Conservation (phyloP, 2,329 filamentous ascomycete genomes). For the Phaeosphaeriaceae sp. region DNA sequence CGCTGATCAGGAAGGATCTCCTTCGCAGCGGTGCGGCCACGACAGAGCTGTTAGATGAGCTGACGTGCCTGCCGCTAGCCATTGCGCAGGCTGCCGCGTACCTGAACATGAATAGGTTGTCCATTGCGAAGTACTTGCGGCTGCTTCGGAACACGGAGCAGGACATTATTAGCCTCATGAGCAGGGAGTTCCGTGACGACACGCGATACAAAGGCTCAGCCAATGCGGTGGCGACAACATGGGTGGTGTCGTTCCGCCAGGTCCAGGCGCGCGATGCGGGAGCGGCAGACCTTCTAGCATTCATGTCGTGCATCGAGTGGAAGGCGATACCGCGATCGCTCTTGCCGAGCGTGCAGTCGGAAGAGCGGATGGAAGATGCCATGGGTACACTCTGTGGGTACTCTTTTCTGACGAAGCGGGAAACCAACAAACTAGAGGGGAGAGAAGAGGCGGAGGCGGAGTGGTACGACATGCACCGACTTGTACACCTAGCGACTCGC, state of each 20-base stretch:
- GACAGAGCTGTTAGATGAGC: constrained; percentile 24
- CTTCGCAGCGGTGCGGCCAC: not conserved
- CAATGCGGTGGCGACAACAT: constrained; percentile 52
- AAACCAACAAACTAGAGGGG: no score
- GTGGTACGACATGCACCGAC: no score
- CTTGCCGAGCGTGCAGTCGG: no score
- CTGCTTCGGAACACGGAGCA: constrained; percentile 43
- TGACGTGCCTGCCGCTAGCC: constrained; percentile 46
- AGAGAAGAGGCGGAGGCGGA: no score
- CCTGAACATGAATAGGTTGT: constrained; percentile 39
- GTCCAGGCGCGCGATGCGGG: constrained; percentile 23
- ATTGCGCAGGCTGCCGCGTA: not conserved
- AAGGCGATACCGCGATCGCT: no score
- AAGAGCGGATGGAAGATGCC: no score
- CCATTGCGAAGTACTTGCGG: constrained; percentile 42
- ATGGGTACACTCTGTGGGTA: no score
- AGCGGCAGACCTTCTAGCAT: constrained; percentile 48
- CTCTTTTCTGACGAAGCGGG: no score
- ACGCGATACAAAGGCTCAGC: constrained; percentile 44
- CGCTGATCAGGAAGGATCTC: not conserved
- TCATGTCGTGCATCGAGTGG: no score
- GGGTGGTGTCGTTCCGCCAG: constrained; percentile 52
- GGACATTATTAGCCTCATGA: constrained; percentile 44
- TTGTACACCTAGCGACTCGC: no score
- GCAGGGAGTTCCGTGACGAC: constrained; percentile 47